These are phyloP conservation scores for Lactifluus hygrophoroides DNA, from an alignment of 768 basidiomycete species.

Conservation along the genomic window DNA sequence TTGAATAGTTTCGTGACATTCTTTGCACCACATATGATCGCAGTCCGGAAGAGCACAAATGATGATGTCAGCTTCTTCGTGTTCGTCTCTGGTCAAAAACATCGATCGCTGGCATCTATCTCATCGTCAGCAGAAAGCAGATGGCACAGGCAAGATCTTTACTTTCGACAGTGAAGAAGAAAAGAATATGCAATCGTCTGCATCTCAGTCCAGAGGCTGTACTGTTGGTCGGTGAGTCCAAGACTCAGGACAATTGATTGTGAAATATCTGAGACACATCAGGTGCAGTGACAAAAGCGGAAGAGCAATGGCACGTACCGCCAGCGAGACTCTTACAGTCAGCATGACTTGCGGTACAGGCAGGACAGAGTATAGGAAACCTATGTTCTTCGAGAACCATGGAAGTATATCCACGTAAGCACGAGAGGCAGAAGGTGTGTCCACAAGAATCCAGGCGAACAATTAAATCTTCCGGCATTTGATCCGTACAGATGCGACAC, in stretches of 20 bases:
- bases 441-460: constrained; percentile 37
- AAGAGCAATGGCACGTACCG: constrained; percentile 25
- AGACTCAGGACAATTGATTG: constrained; percentile 36
- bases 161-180: constrained; percentile 45
- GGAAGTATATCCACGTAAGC: constrained; percentile 36
- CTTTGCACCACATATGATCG: constrained; percentile 27
- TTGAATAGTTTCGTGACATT: constrained; percentile 24
- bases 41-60: constrained; percentile 27
- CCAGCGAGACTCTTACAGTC: constrained; percentile 22
- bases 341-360: constrained; percentile 34
- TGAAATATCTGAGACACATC: constrained; percentile 29
- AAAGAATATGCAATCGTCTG: constrained; percentile 37
- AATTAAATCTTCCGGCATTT: constrained; percentile 34
- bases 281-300: background rate
- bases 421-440: constrained; percentile 48
- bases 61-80: constrained; percentile 20
- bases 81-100: constrained; percentile 27
- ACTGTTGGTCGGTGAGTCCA: constrained; percentile 38
- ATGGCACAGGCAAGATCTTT: background rate
- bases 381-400: constrained; percentile 43
- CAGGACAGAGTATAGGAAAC: constrained; percentile 55
- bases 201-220: constrained; percentile 37
- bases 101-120: constrained; percentile 20
- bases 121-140: no score
- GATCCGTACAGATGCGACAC: constrained; percentile 52